Evolutionary conservation across 2,329 filamentous ascomycete genomes (phyloP).

Genomic region (Amesomyces nigricolor): DNA sequence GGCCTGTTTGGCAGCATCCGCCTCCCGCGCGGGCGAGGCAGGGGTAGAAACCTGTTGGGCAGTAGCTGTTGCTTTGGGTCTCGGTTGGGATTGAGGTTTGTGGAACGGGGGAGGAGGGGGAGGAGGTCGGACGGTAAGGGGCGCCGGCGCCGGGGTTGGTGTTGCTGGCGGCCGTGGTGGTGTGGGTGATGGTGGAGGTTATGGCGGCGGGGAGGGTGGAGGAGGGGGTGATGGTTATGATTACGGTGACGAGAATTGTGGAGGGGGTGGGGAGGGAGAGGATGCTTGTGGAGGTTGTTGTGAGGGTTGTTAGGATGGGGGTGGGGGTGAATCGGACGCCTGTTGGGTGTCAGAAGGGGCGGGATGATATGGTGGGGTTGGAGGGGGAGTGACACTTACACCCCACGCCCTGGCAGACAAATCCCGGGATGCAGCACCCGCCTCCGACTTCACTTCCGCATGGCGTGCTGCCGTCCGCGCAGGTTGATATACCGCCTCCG

Average conservation of each 20-base stretch:
- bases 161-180: constrained; percentile 33
- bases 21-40: constrained; percentile 81
- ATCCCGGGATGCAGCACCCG: constrained; percentile 71
- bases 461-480: constrained; percentile 55
- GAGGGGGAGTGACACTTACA: constrained; percentile 47
- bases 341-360: constrained; percentile 17
- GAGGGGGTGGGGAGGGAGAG: constrained; percentile 33
- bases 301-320: constrained; percentile 32
- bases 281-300: constrained; percentile 37
- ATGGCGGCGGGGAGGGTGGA: constrained; percentile 31
- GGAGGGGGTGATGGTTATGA: constrained; percentile 35
- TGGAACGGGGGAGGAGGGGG: constrained; percentile 30
- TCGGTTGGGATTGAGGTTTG: constrained; percentile 24
- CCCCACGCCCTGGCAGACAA: constrained; percentile 61
- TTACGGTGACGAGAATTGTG: constrained; percentile 38
- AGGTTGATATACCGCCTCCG: constrained; percentile 56
- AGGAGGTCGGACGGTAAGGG: constrained; percentile 44
- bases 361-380: neutral
- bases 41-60: constrained; percentile 87
- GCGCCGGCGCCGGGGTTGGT: constrained; percentile 37
- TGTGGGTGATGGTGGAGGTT: constrained; percentile 35
- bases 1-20: constrained; percentile 78
- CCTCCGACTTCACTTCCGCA: constrained; percentile 63
- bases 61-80: constrained; percentile 37
- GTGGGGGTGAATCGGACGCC: constrained; percentile 30